Evolutionary conservation across 108 stramenopile species (phyloP), one percentile per base, ranked within the genome.

Genomic region (Skeletonema costatum): DNA sequence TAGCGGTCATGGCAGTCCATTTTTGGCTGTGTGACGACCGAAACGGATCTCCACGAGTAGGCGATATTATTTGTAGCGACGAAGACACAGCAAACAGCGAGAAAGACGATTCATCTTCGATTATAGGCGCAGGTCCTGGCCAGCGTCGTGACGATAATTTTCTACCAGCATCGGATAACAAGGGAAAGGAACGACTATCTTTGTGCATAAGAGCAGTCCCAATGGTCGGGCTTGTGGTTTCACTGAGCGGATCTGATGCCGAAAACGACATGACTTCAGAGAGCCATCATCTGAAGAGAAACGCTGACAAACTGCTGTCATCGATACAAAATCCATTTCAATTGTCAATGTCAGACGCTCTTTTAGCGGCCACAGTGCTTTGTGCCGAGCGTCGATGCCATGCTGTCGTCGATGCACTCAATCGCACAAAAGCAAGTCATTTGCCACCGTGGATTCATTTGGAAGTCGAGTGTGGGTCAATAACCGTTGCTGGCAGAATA

Each of bases 11-110:
- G 63, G 88, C 89, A 29, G 87, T 96, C 14, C 90, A 90, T 42
- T 96, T 96, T 85, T 96, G 95, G 95, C 80, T 80, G 5, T 83
- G 92, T 17, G 95, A 96, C 72, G 92, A 96, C 87, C 83, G 88
- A 14, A 91, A 88, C 79, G 95, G 95, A 17, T 85, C 88, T 25
- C 92, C 95, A 0, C 70, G 73, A 29, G 82, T 96, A 81, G 81
- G 85, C 14, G 89, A 91, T 71, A 66, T 96, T 73, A 62, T 48
- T 60, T 31, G 25, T 1, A 5, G 60, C 8, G 62, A 13, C 33
- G 31, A 38, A 11, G 69, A 16, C n/a, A n/a, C 50, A 5, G 66
- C 30, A 30, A 39, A 63, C 3, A 83, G 53, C 2, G 69, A 85
- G 16, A 71, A 68, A 5, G 67, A 46, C 14, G 73, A 67, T 17